A percentile compares a stretch with the other conserved stretches of the same genome.
Conservation (phyloP, 2,329 filamentous ascomycete genomes). For the Colletotrichum camelliae region DNA sequence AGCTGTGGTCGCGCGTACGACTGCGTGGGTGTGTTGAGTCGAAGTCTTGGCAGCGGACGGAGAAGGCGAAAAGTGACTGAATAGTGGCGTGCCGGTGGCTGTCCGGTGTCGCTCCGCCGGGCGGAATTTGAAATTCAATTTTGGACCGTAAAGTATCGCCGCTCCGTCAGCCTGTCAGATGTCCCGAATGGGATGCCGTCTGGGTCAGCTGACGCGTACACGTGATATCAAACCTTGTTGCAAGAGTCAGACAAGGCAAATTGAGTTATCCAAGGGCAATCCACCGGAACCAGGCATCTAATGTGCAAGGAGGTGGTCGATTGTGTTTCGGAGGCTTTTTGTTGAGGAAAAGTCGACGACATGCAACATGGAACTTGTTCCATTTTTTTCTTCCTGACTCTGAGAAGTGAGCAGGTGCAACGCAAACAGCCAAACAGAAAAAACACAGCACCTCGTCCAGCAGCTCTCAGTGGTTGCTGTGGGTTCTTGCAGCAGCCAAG, state of each 20-base stretch:
- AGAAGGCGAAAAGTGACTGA: constrained; percentile 3
- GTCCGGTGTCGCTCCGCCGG: constrained; percentile 15
- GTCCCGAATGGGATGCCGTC: not conserved
- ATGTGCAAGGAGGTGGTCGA: not conserved
- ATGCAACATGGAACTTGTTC: not conserved
- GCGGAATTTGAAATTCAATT: not conserved
- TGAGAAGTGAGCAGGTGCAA: not conserved
- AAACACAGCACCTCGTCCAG: not conserved
- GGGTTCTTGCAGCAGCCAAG: constrained; percentile 9
- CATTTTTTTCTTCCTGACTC: not conserved
- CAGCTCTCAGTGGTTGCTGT: not conserved
- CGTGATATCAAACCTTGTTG: constrained; percentile 16
- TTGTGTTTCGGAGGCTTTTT: constrained; percentile 9
- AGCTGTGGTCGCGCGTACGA: not conserved
- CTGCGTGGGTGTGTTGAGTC: not conserved
- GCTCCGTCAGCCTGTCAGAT: not conserved
- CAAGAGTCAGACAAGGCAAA: not conserved
- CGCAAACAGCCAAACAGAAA: constrained; percentile 10
- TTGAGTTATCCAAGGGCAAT: not conserved
- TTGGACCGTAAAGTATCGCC: not conserved
- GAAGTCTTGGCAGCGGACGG: constrained; percentile 3
- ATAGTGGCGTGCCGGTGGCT: constrained; percentile 11
- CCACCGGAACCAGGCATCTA: not conserved
- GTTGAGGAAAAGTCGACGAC: not conserved
- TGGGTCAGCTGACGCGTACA: constrained; percentile 15